Evolutionary conservation across 495 filamentous ascomycete genomes (phyloP), one percentile per base, ranked within the genome.

Genomic region (Monascus purpureus): DNA sequence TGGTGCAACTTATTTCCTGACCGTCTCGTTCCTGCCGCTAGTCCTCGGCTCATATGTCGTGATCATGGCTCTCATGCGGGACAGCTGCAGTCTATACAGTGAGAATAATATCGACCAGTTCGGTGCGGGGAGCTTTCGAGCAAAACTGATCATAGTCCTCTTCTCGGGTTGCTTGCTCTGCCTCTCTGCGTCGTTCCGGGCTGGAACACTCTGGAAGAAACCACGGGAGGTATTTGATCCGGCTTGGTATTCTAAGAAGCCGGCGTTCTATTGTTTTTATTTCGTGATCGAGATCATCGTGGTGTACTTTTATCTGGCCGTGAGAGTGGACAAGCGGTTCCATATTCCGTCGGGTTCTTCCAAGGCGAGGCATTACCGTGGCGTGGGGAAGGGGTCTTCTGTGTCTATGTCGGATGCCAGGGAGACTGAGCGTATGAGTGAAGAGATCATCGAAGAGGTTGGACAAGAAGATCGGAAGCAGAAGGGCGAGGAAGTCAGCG

Each of bases 241-340:
- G 8, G 65, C 73, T 2, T 77, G 73, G 65, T 90, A 77, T 38
- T 66, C 79, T 39, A 57, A 49, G 37, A 78, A 77, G 42, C 67
- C 72, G 2, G 72, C 69, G 43, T 93, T 90, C 55, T 94, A 86
- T 53, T 46, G 73, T 41, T 85, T 93, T 61, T 73, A 77, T 47
- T 86, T 86, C 40, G 57, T 52, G 1, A 58, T 84, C 8, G 87
- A 95, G 53, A 51, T 84, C 16, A 13, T 75, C 2, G 70, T 88
- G 8, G 67, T 88, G 2, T 54, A 54, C 6, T 40, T 75, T 2
- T 87, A 80, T 48, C 63, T 73, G 2, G 39, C 80, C 4, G 57
- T 57, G 3, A 65, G 83, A 14, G 69, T 88, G 19, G 85, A 95
- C 42, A 61, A 62, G 36, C 67, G 76, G 4, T 93, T 93, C 49